A percentile compares a stretch with the other conserved stretches of the same genome.
Evolutionary conservation across 371 early-diverging fungal species (phyloP).

Genomic region (Chytridium lagenaria): DNA sequence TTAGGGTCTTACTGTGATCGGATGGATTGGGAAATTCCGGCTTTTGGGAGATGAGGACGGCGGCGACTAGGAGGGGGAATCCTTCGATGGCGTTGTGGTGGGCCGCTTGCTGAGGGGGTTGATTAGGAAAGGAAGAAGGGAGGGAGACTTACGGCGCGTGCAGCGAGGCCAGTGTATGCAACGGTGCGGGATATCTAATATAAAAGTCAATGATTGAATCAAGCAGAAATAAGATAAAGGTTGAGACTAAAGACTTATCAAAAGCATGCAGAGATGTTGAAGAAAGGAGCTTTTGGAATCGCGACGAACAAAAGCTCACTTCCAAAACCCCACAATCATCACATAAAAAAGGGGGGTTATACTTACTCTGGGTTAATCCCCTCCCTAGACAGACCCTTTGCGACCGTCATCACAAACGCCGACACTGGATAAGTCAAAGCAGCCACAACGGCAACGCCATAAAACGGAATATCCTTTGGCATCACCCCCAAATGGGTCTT

Average conservation of each 20-base stretch:
- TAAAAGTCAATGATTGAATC: background rate
- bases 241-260: too few species aligned
- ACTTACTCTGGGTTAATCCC: background rate
- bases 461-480: background rate
- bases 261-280: background rate
- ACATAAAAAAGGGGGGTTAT: too few species aligned
- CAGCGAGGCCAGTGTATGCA: background rate
- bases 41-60: background rate
- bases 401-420: background rate
- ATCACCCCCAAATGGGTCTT: background rate
- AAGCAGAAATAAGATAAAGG: too few species aligned
- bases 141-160: conserved; percentile 2
- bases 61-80: background rate
- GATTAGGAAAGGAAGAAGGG: background rate
- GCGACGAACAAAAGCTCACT: too few species aligned
- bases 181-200: background rate
- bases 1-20: background rate
- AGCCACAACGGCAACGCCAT: background rate
- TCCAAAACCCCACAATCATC: too few species aligned
- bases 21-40: background rate
- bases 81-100: conserved; percentile 11
- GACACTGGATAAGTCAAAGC: background rate
- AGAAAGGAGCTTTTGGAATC: too few species aligned
- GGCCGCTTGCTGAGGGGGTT: background rate
- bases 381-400: background rate